Evolutionary conservation across 148 eudicot genomes (phyloP).

Genomic region (Rheum nobile): DNA sequence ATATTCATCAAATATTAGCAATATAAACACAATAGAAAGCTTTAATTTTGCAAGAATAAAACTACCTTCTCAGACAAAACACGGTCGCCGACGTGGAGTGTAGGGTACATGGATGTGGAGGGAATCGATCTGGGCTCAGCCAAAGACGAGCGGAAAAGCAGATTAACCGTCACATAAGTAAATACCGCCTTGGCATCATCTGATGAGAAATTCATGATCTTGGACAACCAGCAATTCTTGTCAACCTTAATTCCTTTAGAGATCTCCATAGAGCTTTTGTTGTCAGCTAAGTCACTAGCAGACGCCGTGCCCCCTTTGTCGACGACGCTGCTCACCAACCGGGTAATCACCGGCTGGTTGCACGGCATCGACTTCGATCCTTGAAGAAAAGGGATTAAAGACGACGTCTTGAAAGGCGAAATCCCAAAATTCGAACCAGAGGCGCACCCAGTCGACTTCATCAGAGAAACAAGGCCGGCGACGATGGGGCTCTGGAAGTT

Average conservation of each 20-base stretch:
- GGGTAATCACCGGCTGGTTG: constrained; percentile 25
- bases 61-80: constrained; percentile 83
- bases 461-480: constrained; percentile 29
- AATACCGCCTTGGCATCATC: constrained; percentile 79
- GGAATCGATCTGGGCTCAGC: constrained; percentile 89
- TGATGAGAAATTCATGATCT: constrained; percentile 33
- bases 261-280: constrained; percentile 8
- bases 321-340: constrained; percentile 18
- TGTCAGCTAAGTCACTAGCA: constrained; percentile 8
- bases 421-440: constrained; percentile 23
- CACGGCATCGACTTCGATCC: constrained; percentile 68
- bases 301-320: constrained; percentile 31
- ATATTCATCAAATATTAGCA: background rate
- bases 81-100: constrained; percentile 78
- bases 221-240: constrained; percentile 35
- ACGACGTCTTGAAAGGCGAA: constrained; percentile 31
- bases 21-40: background rate
- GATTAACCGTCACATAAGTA: constrained; percentile 62
- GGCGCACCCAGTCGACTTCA: constrained; percentile 23
- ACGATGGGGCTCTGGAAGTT: constrained; percentile 23
- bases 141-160: constrained; percentile 53
- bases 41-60: background rate
- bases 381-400: constrained; percentile 42
- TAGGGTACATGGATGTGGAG: constrained; percentile 71
- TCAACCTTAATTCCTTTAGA: constrained; percentile 1